Evolutionary conservation across 305 asterid genomes (phyloP).

Genomic region (Fraxinus baroniana): DNA sequence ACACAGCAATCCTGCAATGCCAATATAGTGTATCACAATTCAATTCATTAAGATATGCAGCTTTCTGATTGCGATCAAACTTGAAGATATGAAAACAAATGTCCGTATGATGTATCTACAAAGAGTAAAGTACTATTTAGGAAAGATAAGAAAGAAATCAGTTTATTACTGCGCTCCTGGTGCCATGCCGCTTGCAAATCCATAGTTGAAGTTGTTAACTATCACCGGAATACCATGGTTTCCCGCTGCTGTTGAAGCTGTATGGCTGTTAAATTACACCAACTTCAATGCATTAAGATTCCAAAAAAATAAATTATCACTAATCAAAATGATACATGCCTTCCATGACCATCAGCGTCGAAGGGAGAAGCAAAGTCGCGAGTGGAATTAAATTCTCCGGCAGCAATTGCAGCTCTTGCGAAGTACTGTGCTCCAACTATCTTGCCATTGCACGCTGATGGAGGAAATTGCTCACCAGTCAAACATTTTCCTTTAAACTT

Average conservation of each 20-base stretch:
- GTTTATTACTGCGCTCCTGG: slow-evolving; percentile 55
- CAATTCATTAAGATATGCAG: not conserved
- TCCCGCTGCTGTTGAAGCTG: slow-evolving; percentile 71
- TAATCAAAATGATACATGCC: slow-evolving; percentile 31
- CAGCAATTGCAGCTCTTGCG: slow-evolving; percentile 60
- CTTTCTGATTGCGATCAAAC: not conserved
- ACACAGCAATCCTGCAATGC: slow-evolving; percentile 52
- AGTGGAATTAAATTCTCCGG: slow-evolving; percentile 50
- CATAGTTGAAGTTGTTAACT: slow-evolving; percentile 50
- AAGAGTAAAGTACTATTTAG: not conserved
- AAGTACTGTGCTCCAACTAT: slow-evolving; percentile 58
- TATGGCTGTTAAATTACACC: slow-evolving; percentile 46
- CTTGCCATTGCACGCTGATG: slow-evolving; percentile 55
- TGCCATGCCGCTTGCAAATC: slow-evolving; percentile 69
- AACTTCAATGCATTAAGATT: slow-evolving; percentile 7
- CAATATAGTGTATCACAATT: not conserved
- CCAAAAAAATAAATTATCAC: not conserved
- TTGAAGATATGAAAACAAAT: not conserved
- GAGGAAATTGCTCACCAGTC: slow-evolving; percentile 39
- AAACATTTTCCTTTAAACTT: slow-evolving; percentile 57
- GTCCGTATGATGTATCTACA: not conserved
- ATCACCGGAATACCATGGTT: slow-evolving; percentile 43
- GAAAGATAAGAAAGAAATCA: not conserved
- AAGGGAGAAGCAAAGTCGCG: slow-evolving; percentile 57
- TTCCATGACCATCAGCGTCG: slow-evolving; percentile 80